A percentile compares a stretch with the other conserved stretches of the same genome.
phyloP scores from a whole-genome alignment of 371 early-diverging fungal species.

The Conidiobolus incongruus region DNA sequence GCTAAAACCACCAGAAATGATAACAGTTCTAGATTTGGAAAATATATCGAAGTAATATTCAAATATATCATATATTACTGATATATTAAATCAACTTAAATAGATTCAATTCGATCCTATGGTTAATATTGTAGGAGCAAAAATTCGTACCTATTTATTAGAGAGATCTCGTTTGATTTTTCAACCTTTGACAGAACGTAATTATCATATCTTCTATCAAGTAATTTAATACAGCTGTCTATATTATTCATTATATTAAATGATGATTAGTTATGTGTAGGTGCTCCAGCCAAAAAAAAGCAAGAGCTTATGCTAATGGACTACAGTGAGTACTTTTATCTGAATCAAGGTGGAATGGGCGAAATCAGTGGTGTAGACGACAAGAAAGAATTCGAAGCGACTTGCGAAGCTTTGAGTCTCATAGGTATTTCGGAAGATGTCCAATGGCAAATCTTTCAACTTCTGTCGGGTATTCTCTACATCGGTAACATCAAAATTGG shows the following conservation, averaged over 20 bases:
- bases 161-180: conserved; percentile 94
- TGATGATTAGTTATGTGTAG: conserved; percentile 51
- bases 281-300: conserved; percentile 56
- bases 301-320: conserved; percentile 49
- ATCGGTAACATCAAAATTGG: conserved; percentile 76
- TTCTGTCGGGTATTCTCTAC: conserved; percentile 78
- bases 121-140: conserved; percentile 79
- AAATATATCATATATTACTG: not conserved
- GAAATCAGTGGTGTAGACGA: conserved; percentile 75
- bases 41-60: conserved; percentile 74
- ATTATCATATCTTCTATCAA: conserved; percentile 99
- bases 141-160: conserved; percentile 90
- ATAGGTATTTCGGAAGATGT: conserved; percentile 61
- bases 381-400: conserved; percentile 67
- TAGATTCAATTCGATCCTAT: conserved; percentile 56
- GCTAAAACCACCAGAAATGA: conserved; percentile 99
- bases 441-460: conserved; percentile 74
- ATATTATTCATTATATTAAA: not conserved
- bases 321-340: conserved; percentile 62
- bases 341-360: conserved; percentile 67
- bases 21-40: conserved; percentile 96
- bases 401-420: conserved; percentile 58
- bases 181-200: conserved; percentile 81
- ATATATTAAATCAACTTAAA: too few relatives aligned
- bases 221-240: conserved; percentile 7